Conservation (phyloP, 352 stramenopile species). For the Peronospora belbahrii region DNA sequence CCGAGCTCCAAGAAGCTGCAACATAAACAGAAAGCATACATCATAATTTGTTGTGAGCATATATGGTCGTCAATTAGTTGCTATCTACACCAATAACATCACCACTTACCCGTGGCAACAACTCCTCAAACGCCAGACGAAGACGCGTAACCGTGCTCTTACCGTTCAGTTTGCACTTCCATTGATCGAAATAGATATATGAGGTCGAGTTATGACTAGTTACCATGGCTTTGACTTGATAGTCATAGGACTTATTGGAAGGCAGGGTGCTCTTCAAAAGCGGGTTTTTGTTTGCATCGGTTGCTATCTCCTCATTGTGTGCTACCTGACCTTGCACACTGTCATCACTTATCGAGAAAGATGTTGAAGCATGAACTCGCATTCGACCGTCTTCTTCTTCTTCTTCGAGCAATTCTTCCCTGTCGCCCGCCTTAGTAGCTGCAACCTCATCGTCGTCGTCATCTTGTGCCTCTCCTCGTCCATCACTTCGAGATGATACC, state of each 20-base stretch:
- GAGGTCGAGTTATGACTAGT: background rate
- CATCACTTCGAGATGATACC: background rate
- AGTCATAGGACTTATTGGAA: constrained; percentile 26
- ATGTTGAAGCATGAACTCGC: background rate
- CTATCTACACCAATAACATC: background rate
- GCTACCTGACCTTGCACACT: background rate
- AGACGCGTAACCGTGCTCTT: constrained; percentile 28
- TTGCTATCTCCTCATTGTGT: background rate
- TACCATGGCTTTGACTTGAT: constrained; percentile 27
- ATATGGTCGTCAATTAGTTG: background rate
- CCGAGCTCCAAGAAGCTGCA: constrained; percentile 54
- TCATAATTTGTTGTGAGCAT: background rate
- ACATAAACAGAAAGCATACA: too few species aligned
- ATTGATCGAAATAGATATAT: constrained; percentile 49
- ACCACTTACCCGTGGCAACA: constrained; percentile 38
- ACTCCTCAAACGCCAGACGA: constrained; percentile 35
- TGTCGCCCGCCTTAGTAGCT: background rate
- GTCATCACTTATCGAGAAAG: background rate
- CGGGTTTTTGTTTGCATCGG: constrained; percentile 5
- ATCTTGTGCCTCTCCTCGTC: background rate
- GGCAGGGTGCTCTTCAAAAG: constrained; percentile 22
- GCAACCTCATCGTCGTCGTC: background rate
- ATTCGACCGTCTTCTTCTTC: background rate
- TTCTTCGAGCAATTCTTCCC: background rate
- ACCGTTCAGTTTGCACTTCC: constrained; percentile 30